These are phyloP conservation scores for Neoascochyta sp. DNA, from an alignment of 2,329 filamentous ascomycete genomes.

Conservation along the genomic window DNA sequence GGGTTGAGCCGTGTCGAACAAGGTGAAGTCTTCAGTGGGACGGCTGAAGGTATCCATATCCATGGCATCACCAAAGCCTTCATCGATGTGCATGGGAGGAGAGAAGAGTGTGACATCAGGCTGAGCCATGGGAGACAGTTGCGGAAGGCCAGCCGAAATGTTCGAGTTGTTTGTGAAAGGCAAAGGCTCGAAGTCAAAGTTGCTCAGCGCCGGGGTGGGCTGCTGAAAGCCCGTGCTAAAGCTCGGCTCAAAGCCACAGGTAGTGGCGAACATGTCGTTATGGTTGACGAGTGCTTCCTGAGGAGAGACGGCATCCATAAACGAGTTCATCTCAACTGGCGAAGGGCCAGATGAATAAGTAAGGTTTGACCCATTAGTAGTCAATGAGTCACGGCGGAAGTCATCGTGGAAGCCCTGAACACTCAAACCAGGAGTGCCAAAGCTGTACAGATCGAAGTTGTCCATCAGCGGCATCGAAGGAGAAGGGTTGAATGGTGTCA, in stretches of 20 bases:
- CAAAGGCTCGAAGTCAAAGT: slow-evolving; percentile 42
- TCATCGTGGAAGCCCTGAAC: slow-evolving; percentile 28
- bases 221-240: slow-evolving; percentile 59
- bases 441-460: slow-evolving; percentile 29
- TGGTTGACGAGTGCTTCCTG: slow-evolving; percentile 53
- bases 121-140: slow-evolving; percentile 67
- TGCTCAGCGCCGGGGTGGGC: slow-evolving; percentile 46
- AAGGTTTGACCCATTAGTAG: slow-evolving; percentile 35
- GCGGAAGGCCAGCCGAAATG: slow-evolving; percentile 33
- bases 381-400: slow-evolving; percentile 38
- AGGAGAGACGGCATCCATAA: slow-evolving; percentile 45
- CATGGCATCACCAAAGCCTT: slow-evolving; percentile 59
- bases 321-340: slow-evolving; percentile 40
- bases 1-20: slow-evolving; percentile 46
- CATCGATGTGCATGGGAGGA: slow-evolving; percentile 60
- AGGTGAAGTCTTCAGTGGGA: slow-evolving; percentile 57
- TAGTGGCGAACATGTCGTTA: slow-evolving; percentile 55
- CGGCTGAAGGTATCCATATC: slow-evolving; percentile 30
- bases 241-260: slow-evolving; percentile 56
- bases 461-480: slow-evolving; percentile 41
- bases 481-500: slow-evolving; percentile 41
- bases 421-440: slow-evolving; percentile 32
- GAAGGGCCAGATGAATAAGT: slow-evolving; percentile 43
- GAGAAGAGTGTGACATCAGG: slow-evolving; percentile 67
- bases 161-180: slow-evolving; percentile 24